Base-by-base conservation (phyloP, 192 early-diverging fungal species). In the Oehlia diaphana region DNA sequence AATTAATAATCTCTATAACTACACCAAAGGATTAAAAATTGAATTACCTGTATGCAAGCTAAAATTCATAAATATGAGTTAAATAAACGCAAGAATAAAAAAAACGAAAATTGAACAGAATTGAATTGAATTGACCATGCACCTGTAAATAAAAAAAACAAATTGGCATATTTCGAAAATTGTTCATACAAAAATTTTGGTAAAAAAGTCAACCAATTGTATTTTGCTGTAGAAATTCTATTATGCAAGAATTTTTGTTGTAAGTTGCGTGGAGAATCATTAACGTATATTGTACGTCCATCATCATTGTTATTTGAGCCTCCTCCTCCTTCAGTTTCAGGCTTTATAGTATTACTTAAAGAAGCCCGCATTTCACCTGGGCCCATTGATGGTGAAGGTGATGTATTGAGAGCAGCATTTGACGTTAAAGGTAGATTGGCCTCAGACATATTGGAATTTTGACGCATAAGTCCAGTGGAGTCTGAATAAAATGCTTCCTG, bases 91-190 rank as follows among this genome's bases (percentile, higher is more conserved):
- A 61, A 2, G 2, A 31, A 31, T 31, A 31, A 31, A 71, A 77
- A 42, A 35, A 80, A 49, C 14, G 28, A 70, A 13, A 39, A 28
- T 4, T 9, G 42, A 76, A 21, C 37, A 4, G 26, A 23, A 62
- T 37, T 31, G 14, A 28, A 37, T 42, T 33, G 33, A 75, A 28
- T 79, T 61, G 21, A 78, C 4, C 6, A 39, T 39, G 42, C 44
- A 82, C 72, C 96, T 19, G 96, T 99, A 84, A 99, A 97, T 85
- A 99, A 85, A 89, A 99, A 99, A 82, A 99, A 99, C 82, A 99
- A 84, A 87, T 99, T 99, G 74, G 98, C 98, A 87, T 98, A 99
- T 86, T 97, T 97, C 64, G 93, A 94, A 80, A 99, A 99, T 89
- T 99, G 96, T 86, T 98, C 97, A 74, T 92, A 93, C 65, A 99